These are phyloP conservation scores for Saccharomycopsis sp. DNA, from an alignment of 805 yeast genomes.

Conservation along the genomic window DNA sequence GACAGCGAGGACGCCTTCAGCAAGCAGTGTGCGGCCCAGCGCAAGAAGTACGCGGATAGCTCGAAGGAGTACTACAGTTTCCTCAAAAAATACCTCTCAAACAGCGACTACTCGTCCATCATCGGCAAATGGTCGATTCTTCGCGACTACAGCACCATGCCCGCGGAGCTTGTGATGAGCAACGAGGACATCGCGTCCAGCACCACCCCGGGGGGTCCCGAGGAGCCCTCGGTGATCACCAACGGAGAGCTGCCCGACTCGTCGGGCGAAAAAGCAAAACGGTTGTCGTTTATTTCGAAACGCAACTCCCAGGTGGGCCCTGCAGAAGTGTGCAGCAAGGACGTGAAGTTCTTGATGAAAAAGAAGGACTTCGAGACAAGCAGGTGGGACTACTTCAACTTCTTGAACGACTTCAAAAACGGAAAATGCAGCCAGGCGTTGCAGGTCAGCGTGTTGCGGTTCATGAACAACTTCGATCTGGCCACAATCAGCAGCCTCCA, in stretches of 20 bases:
- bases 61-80: constrained; percentile 17
- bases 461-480: constrained; percentile 7
- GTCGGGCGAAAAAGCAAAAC: not conserved
- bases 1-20: constrained; percentile 1
- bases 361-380: constrained; percentile 36
- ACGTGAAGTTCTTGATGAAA: constrained; percentile 32
- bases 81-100: constrained; percentile 15
- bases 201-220: no score
- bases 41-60: constrained; percentile 13
- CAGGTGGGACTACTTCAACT: constrained; percentile 41
- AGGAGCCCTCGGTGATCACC: constrained; percentile 3
- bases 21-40: constrained; percentile 4
- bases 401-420: constrained; percentile 28
- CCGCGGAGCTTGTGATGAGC: not conserved
- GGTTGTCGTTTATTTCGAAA: constrained; percentile 11
- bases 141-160: not conserved
- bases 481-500: not conserved
- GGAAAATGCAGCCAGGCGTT: constrained; percentile 20
- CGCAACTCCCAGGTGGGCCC: constrained; percentile 4
- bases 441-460: constrained; percentile 8
- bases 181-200: not conserved
- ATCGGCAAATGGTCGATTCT: not conserved
- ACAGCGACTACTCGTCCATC: not conserved
- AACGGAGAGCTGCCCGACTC: not conserved
- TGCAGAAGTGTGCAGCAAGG: constrained; percentile 23